phyloP scores from a whole-genome alignment of 2,329 filamentous ascomycete genomes.

The Ramularia collo-cygni region DNA sequence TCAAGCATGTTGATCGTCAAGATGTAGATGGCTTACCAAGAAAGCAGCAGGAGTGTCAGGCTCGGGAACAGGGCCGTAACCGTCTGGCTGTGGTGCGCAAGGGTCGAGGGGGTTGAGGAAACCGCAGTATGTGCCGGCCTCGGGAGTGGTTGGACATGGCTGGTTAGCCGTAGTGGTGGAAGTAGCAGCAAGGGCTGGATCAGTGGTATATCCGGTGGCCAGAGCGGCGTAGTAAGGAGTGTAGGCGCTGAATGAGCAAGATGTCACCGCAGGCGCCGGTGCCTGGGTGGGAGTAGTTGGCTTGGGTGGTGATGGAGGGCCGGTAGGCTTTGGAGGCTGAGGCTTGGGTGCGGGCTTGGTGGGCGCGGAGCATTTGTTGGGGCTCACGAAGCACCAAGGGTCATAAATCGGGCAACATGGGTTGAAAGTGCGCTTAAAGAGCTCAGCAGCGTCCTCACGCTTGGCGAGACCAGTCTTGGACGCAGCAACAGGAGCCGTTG shows the following conservation, averaged over 20 bases:
- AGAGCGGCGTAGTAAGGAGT: constrained; percentile 21
- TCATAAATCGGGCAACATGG: neutral
- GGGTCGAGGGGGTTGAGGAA: constrained; percentile 35
- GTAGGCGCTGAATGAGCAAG: constrained; percentile 4
- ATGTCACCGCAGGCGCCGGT: neutral
- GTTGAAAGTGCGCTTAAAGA: neutral
- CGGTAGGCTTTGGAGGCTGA: no score
- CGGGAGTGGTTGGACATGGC: constrained; percentile 26
- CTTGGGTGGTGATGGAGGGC: neutral
- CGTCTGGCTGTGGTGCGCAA: constrained; percentile 33
- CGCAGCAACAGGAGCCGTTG: constrained; percentile 7
- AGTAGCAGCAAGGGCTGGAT: constrained; percentile 17
- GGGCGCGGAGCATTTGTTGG: neutral
- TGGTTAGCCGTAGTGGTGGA: constrained; percentile 20
- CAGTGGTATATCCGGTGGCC: constrained; percentile 19
- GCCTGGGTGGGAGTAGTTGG: neutral
- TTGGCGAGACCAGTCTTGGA: constrained; percentile 6
- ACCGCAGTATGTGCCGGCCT: constrained; percentile 31
- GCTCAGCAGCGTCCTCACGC: constrained; percentile 5
- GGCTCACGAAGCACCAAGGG: neutral
- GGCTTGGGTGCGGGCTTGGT: constrained; percentile 1
- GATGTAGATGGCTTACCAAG: no score
- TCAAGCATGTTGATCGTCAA: no score
- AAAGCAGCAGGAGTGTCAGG: neutral
- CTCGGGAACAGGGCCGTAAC: constrained; percentile 24